These are phyloP conservation scores for Kuraishia borneana DNA, from an alignment of 805 yeast species.

Conservation along the genomic window DNA sequence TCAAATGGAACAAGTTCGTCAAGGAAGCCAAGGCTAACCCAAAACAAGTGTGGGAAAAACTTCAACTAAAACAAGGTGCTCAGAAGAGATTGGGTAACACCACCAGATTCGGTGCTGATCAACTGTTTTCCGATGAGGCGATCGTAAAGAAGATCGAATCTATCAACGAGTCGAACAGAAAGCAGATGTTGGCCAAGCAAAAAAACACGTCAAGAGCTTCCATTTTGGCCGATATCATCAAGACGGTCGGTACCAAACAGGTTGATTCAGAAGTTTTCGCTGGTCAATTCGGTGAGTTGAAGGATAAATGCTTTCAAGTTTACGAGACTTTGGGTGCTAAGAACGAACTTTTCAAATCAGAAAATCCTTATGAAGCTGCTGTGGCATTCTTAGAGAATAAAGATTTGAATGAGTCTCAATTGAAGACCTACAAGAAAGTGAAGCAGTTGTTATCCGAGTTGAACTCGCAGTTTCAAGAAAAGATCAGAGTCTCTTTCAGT, in stretches of 20 bases:
- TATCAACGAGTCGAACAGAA: conserved; percentile 26
- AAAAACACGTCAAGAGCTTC: conserved; percentile 31
- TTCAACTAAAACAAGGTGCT: conserved; percentile 27
- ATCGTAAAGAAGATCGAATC: conserved; percentile 9
- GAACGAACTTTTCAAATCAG: conserved; percentile 8
- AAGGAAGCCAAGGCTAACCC: conserved; percentile 47
- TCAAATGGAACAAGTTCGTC: conserved; percentile 68
- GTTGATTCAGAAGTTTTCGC: conserved; percentile 21
- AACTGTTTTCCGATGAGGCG: conserved; percentile 4
- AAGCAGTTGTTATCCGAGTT: conserved; percentile 22
- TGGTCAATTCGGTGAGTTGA: conserved; percentile 21
- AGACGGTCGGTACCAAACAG: conserved; percentile 10
- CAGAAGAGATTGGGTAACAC: conserved; percentile 17
- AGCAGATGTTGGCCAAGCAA: conserved; percentile 20
- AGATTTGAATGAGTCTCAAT: conserved; percentile 4
- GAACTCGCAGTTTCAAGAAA: conserved; percentile 18
- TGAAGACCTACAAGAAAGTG: conserved; percentile 16
- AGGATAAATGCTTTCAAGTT: conserved; percentile 24
- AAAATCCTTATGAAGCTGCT: background rate
- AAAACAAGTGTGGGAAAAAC: conserved; percentile 41
- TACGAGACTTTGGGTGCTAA: conserved; percentile 14
- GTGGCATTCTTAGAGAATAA: background rate
- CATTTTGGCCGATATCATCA: conserved; percentile 32
- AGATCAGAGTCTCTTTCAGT: conserved; percentile 15
- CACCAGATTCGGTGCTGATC: conserved; percentile 3